These are phyloP conservation scores for Darksidea phi DNA, from an alignment of 495 filamentous ascomycete species.

Conservation along the genomic window DNA sequence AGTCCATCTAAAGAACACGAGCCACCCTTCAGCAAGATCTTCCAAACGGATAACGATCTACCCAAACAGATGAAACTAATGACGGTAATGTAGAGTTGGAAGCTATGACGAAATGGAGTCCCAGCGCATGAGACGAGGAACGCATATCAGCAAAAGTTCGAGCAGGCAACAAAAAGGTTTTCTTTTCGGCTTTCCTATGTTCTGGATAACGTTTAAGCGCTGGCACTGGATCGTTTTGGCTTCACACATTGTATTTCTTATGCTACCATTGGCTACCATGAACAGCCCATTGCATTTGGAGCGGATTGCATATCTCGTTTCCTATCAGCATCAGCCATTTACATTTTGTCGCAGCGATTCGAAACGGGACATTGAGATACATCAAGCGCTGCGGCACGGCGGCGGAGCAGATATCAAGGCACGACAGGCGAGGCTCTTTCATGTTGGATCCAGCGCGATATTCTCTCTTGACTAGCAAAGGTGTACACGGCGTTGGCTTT, in stretches of 20 bases:
- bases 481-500: constrained; percentile 18
- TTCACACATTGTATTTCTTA: constrained; percentile 32
- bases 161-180: constrained; percentile 18
- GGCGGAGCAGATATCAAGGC: neutral
- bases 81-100: constrained; percentile 57
- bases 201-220: constrained; percentile 27
- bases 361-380: neutral
- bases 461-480: constrained; percentile 16
- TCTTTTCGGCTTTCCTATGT: constrained; percentile 20
- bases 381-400: neutral
- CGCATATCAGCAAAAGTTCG: constrained; percentile 20
- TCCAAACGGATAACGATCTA: constrained; percentile 49
- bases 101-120: constrained; percentile 22
- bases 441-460: constrained; percentile 14
- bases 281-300: constrained; percentile 26
- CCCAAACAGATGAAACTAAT: constrained; percentile 65
- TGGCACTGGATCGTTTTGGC: constrained; percentile 5
- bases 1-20: constrained; percentile 51
- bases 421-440: neutral
- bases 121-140: constrained; percentile 7
- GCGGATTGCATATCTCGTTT: constrained; percentile 28
- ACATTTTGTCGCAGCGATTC: constrained; percentile 11
- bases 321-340: constrained; percentile 16
- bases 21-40: constrained; percentile 54
- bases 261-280: constrained; percentile 10